phyloP scores from a whole-genome alignment of 371 early-diverging fungal genomes.

The Mucor velutinosus region DNA sequence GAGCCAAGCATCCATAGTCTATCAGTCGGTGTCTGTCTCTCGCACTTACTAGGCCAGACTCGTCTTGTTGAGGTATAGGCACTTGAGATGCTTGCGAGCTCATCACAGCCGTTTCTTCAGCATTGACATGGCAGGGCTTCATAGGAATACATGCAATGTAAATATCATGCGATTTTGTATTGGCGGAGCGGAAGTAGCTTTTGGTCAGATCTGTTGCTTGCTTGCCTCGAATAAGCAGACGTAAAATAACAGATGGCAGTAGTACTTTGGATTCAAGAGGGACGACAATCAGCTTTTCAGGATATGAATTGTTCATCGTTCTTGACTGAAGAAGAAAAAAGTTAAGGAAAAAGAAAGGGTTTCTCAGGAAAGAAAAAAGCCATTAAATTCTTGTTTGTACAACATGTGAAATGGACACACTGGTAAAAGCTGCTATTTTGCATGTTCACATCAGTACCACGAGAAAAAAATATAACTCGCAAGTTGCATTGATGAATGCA shows the following conservation, averaged over 20 bases:
- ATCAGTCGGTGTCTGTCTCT: slow-evolving; percentile 18
- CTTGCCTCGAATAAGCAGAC: slow-evolving; percentile 35
- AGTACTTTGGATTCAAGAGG: slow-evolving; percentile 42
- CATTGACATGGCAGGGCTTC: not conserved
- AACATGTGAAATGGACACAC: slow-evolving; percentile 30
- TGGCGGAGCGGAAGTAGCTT: slow-evolving; percentile 22
- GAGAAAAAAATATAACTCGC: not conserved
- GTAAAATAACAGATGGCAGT: slow-evolving; percentile 38
- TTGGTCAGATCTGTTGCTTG: slow-evolving; percentile 38
- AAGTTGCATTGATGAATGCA: not conserved
- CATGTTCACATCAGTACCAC: slow-evolving; percentile 13
- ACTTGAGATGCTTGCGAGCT: slow-evolving; percentile 20
- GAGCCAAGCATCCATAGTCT: slow-evolving; percentile 44
- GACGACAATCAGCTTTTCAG: slow-evolving; percentile 29
- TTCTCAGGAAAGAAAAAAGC: not conserved
- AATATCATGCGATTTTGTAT: slow-evolving; percentile 4
- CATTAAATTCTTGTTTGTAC: slow-evolving; percentile 6
- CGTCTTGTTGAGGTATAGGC: slow-evolving; percentile 5
- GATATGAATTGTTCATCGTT: slow-evolving; percentile 6
- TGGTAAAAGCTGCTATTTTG: not conserved
- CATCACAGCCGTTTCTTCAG: not conserved
- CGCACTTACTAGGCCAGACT: not conserved
- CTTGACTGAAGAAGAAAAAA: not conserved
- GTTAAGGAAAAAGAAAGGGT: not conserved
- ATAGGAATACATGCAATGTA: slow-evolving; percentile 34